These are phyloP conservation scores for Pseudopyrenochaeta lycopersici DNA, from an alignment of 2,329 filamentous ascomycete genomes.

Conservation along the genomic window DNA sequence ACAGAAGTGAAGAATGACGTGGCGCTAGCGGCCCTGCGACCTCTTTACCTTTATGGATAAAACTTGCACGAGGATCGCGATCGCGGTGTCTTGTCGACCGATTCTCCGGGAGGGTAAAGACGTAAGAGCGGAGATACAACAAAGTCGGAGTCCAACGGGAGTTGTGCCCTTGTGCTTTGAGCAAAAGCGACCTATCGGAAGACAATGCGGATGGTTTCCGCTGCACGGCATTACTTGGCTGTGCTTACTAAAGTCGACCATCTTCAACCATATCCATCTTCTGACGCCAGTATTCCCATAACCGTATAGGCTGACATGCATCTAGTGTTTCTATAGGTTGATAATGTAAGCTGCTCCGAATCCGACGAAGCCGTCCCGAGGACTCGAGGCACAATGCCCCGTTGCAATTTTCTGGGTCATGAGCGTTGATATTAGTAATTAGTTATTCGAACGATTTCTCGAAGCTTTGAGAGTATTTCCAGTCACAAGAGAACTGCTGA, in stretches of 20 bases:
- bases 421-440: no score
- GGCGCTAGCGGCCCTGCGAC: not conserved
- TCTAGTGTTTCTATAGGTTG: not conserved
- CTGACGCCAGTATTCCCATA: not conserved
- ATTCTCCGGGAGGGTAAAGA: not conserved
- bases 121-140: not conserved
- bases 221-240: not conserved
- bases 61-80: not conserved
- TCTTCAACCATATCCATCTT: not conserved
- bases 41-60: not conserved
- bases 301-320: not conserved
- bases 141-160: not conserved
- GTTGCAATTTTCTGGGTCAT: no score
- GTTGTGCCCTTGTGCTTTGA: not conserved
- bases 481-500: no score
- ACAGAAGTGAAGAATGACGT: not conserved
- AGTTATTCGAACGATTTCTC: no score
- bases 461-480: no score
- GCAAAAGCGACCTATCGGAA: not conserved
- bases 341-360: not conserved
- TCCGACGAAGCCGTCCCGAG: no score
- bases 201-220: not conserved
- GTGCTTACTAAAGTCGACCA: not conserved
- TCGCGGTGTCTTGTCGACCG: conserved; percentile 9
- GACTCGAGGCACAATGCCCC: no score